These are phyloP conservation scores for Eutrema yunnanense DNA, from an alignment of 345 rosid genomes.

Conservation along the genomic window DNA sequence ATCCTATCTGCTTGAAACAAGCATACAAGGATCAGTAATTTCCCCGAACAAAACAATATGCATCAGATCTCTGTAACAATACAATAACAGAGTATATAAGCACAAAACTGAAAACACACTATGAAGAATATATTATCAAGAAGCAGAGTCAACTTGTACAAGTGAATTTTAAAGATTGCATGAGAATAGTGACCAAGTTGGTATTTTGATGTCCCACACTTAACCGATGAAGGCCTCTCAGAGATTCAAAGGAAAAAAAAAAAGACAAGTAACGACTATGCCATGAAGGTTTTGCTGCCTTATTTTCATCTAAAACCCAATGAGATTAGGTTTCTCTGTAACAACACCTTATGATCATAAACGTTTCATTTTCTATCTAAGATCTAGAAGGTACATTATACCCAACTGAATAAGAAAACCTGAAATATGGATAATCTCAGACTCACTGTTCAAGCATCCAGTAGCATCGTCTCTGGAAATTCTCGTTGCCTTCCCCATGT, in stretches of 20 bases:
- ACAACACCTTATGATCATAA: slow-evolving; percentile 1
- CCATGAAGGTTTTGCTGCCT: neutral
- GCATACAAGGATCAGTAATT: neutral
- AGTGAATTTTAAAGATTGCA: neutral
- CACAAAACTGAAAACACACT: neutral
- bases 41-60: slow-evolving; percentile 35
- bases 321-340: neutral
- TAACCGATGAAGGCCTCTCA: neutral
- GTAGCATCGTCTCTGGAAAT: slow-evolving; percentile 91
- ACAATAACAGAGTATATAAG: slow-evolving; percentile 15
- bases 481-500: slow-evolving; percentile 87
- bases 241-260: neutral
- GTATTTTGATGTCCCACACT: neutral
- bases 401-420: neutral
- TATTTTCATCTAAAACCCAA: neutral
- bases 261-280: neutral
- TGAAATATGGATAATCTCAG: neutral
- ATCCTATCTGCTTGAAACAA: neutral
- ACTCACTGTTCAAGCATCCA: slow-evolving; percentile 95
- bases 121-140: neutral
- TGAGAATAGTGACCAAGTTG: neutral
- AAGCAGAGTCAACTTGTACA: neutral
- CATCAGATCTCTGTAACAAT: slow-evolving; percentile 70
- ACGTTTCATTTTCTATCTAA: neutral
- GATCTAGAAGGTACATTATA: neutral